Evolutionary conservation across 352 stramenopile species (phyloP).

Genomic region (Globisporangium canariense): DNA sequence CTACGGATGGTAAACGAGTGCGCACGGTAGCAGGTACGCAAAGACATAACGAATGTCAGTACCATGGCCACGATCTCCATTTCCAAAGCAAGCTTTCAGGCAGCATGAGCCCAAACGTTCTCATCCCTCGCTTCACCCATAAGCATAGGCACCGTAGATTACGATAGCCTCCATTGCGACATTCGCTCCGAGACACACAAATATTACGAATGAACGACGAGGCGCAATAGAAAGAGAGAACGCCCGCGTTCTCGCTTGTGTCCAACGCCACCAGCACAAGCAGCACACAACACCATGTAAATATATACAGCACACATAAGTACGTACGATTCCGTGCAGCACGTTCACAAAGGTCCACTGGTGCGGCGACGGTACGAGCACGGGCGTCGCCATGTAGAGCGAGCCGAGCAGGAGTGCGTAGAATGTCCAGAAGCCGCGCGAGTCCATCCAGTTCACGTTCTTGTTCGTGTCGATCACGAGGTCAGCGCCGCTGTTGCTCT

Average conservation of each 20-base stretch:
- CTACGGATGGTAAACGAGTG: conserved; percentile 25
- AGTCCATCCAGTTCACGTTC: conserved; percentile 91
- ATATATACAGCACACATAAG: neutral
- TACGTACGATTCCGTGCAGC: conserved; percentile 78
- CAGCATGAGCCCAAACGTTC: conserved; percentile 10
- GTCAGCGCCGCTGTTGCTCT: conserved; percentile 23
- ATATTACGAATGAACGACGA: neutral
- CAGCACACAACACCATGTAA: conserved; percentile 6
- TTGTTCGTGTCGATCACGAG: conserved; percentile 75
- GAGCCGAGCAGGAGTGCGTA: conserved; percentile 77
- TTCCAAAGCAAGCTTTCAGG: neutral
- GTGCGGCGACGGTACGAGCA: conserved; percentile 64
- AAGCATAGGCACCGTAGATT: neutral
- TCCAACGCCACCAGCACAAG: neutral
- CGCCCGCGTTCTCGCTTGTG: neutral
- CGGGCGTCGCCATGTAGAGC: conserved; percentile 78
- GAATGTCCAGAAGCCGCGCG: conserved; percentile 84
- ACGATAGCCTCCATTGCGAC: neutral
- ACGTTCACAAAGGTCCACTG: conserved; percentile 82
- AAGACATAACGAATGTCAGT: conserved; percentile 10
- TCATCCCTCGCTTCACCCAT: too few relatives aligned
- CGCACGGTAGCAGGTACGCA: neutral
- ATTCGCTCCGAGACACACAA: neutral
- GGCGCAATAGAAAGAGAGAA: neutral
- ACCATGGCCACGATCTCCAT: neutral